Evolutionary conservation across 257 asterid genomes (phyloP).

Genomic region (Penstemon newberryi): DNA sequence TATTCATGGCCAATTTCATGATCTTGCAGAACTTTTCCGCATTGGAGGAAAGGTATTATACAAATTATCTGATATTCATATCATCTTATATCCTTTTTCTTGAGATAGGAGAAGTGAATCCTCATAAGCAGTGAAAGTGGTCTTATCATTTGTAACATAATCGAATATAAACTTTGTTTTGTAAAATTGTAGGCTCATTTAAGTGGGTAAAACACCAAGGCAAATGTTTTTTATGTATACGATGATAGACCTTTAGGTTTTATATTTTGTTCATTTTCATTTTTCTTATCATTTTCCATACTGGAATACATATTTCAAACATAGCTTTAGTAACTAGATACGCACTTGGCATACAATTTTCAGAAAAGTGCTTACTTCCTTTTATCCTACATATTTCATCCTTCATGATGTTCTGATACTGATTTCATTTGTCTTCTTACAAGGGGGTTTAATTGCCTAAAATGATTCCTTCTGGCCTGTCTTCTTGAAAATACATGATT

Average conservation of each 20-base stretch:
- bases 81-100: conserved; percentile 13
- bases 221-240: neutral
- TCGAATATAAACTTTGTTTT: conserved; percentile 1
- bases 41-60: conserved; percentile 66
- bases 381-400: neutral
- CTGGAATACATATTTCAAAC: too few species aligned
- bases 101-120: neutral
- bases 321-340: too few species aligned
- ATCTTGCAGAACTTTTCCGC: conserved; percentile 66
- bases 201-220: too few species aligned
- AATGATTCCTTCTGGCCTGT: neutral
- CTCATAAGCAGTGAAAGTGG: neutral
- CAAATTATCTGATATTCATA: conserved; percentile 8
- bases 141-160: neutral
- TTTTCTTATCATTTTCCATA: too few species aligned
- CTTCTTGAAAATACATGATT: conserved; percentile 1
- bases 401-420: conserved; percentile 1
- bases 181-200: too few species aligned
- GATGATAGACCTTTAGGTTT: too few species aligned
- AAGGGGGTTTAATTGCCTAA: neutral
- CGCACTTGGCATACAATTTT: too few species aligned
- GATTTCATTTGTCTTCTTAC: neutral
- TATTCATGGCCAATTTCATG: conserved; percentile 76
- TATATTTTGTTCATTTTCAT: too few species aligned
- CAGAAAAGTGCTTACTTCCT: neutral